Evolutionary conservation across 2,329 filamentous ascomycete genomes (phyloP).

Genomic region (Claviceps sp.): DNA sequence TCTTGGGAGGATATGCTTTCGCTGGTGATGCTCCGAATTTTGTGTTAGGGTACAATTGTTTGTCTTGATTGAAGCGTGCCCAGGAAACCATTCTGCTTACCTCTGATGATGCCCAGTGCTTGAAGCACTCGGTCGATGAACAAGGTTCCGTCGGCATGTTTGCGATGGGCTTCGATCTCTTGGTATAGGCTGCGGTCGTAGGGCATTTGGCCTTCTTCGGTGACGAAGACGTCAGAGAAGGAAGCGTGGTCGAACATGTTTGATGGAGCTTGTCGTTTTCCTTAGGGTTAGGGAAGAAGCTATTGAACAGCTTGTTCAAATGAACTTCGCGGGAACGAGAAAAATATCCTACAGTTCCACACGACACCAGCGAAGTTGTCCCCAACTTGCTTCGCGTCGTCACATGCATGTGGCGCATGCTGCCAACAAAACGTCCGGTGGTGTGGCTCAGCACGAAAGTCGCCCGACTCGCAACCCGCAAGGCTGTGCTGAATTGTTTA

Average conservation of each 20-base stretch:
- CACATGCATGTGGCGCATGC: conserved; percentile 11
- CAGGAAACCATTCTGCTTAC: conserved; percentile 26
- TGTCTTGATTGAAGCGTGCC: too few relatives aligned
- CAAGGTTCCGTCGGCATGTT: conserved; percentile 52
- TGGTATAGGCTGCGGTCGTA: conserved; percentile 49
- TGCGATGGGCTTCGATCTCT: conserved; percentile 53
- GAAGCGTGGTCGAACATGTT: conserved; percentile 51
- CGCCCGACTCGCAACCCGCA: not conserved
- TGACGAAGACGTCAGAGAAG: conserved; percentile 55
- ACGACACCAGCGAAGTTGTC: not conserved
- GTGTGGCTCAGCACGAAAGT: not conserved
- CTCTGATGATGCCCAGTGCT: conserved; percentile 54
- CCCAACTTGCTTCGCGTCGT: conserved; percentile 4
- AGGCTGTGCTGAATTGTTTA: conserved; percentile 22
- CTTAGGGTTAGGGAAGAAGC: not conserved
- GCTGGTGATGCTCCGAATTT: conserved; percentile 16
- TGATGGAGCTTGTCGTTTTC: not conserved
- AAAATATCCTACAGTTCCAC: not conserved
- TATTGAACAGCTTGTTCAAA: not conserved
- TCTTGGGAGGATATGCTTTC: conserved; percentile 62
- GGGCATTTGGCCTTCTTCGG: conserved; percentile 39
- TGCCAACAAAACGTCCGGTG: not conserved
- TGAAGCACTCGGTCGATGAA: conserved; percentile 71
- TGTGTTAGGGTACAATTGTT: not conserved
- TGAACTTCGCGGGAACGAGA: not conserved